These are phyloP conservation scores for Ormosia semicastrata DNA, from an alignment of 306 rosid genomes.

Conservation along the genomic window DNA sequence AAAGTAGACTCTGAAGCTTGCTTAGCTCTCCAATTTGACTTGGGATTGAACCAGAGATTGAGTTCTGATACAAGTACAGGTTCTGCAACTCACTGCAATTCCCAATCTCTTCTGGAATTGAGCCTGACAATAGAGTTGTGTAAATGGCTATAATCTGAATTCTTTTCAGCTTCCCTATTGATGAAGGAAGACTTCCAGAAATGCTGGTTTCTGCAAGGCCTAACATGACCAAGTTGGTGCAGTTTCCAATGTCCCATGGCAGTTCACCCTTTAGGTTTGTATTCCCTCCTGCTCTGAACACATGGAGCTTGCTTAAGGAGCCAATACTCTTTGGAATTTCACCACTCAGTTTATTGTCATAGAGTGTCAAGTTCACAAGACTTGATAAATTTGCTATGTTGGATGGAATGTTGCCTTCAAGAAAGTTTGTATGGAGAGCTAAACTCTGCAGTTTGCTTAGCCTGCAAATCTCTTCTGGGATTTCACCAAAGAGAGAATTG, in stretches of 20 bases:
- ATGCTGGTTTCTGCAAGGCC: constrained; percentile 87
- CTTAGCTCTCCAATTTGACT: constrained; percentile 54
- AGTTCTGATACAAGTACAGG: constrained; percentile 70
- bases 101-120: constrained; percentile 89
- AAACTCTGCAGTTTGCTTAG: constrained; percentile 57
- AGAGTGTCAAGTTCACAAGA: constrained; percentile 60
- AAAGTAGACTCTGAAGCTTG: constrained; percentile 56
- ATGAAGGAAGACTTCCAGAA: constrained; percentile 69
- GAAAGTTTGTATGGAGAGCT: constrained; percentile 50
- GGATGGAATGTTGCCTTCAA: constrained; percentile 66
- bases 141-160: constrained; percentile 69
- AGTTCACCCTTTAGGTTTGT: constrained; percentile 58
- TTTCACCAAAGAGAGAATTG: constrained; percentile 63
- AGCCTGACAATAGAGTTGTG: constrained; percentile 60
- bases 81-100: constrained; percentile 73
- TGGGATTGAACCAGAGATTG: constrained; percentile 70
- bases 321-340: constrained; percentile 76
- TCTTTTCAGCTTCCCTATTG: constrained; percentile 63
- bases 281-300: constrained; percentile 83
- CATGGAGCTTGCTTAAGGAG: constrained; percentile 50
- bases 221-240: constrained; percentile 67
- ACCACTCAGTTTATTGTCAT: constrained; percentile 65
- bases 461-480: constrained; percentile 71
- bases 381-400: constrained; percentile 63
- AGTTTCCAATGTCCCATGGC: constrained; percentile 85